Evolutionary conservation across 768 basidiomycete genomes (phyloP), one percentile per base, ranked within the genome.

Genomic region (Podaxis carcinomalis): DNA sequence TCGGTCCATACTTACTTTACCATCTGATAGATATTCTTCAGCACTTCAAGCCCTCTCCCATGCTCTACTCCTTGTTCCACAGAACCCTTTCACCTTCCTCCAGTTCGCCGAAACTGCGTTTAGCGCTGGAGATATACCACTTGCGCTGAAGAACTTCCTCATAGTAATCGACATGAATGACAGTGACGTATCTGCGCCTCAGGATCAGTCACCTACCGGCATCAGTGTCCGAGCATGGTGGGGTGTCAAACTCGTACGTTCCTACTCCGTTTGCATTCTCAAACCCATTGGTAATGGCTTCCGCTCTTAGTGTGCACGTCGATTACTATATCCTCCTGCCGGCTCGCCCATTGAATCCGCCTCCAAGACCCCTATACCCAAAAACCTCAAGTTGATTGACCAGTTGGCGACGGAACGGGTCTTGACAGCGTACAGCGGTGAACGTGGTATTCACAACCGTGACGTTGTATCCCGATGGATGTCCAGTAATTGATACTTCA

Each of bases 31-130:
- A 68, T 93, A 94, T 68, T 79, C 83, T 0, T 77, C 75, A 47
- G 84, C 93, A 0, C 77, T 94, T 1, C 84, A 92, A 69, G 80
- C 92, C 0, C 78, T 95, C 3, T 87, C 90, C 10, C 93, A 97
- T 73, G 88, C 84, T 5, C 80, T 95, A 47, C 78, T 94, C 32
- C 82, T 97, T 32, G 83, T 87, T 1, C 92, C 94, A 0, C 92
- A 95, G 65, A 95, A 94, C 67, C 89, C 92, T 0, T 90, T 93
- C 68, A 87, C 90, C 40, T 81, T 86, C 60, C 80, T 95, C n/a
- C 88, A 89, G 64, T 88, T 86, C 52, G 94, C 93, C 0, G 94
- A 97, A 73, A 93, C 90, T 7, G 92, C 92, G 0, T 94, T 91
- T 69, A 91, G 92, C 0, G 79, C 85, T 0, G 83, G 81, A 1